Conservation (phyloP, 306 rosid genomes). For the Chamaecrista fasciculata region DNA sequence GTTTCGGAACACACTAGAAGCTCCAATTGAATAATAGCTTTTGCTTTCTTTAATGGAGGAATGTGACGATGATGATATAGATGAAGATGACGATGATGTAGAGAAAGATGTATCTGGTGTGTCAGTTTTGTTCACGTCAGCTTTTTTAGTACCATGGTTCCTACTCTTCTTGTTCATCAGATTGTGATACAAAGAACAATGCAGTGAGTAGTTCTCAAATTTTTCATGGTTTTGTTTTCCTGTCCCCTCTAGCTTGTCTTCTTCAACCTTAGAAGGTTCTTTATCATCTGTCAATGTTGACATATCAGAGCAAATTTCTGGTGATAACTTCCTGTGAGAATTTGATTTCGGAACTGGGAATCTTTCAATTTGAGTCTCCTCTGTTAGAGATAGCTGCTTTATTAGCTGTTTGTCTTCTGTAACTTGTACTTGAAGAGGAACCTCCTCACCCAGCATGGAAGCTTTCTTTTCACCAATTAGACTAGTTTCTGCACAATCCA, state of each 20-base stretch:
- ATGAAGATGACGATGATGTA: slow-evolving; percentile 21
- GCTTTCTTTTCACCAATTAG: slow-evolving; percentile 32
- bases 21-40: slow-evolving; percentile 52
- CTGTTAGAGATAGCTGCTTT: slow-evolving; percentile 9
- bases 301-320: slow-evolving; percentile 52
- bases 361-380: slow-evolving; percentile 26
- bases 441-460: slow-evolving; percentile 21
- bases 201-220: slow-evolving; percentile 27
- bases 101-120: slow-evolving; percentile 40
- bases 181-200: slow-evolving; percentile 38
- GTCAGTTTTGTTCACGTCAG: slow-evolving; percentile 25
- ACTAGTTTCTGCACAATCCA: slow-evolving; percentile 32
- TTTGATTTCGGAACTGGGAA: slow-evolving; percentile 22
- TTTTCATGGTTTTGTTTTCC: slow-evolving; percentile 30
- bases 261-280: slow-evolving; percentile 49
- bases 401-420: slow-evolving; percentile 25
- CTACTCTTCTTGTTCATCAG: slow-evolving; percentile 30
- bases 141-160: slow-evolving; percentile 30
- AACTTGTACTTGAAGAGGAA: slow-evolving; percentile 20
- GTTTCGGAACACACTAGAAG: slow-evolving; percentile 55
- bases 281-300: slow-evolving; percentile 50
- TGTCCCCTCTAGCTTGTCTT: slow-evolving; percentile 27
- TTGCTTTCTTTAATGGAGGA: slow-evolving; percentile 43
- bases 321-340: slow-evolving; percentile 31
- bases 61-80: slow-evolving; percentile 27